Base-by-base conservation (phyloP, 1,284 basidiomycete species). In the Pholiota adiposa region DNA sequence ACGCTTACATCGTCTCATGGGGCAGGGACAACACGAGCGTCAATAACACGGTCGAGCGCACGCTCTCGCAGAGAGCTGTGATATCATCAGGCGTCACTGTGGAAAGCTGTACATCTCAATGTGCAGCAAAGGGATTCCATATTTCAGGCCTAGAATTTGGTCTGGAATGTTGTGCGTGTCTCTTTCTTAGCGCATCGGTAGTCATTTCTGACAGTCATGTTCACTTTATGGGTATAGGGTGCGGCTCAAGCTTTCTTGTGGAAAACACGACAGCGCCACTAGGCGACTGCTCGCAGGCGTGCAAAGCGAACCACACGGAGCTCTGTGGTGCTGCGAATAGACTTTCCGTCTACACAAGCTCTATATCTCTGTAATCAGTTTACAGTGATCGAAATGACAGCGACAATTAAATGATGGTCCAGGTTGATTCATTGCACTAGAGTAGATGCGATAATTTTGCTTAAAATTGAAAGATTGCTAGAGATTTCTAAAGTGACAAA, bases 71-170 rank as follows among this genome's bases (percentile, higher is more conserved):
- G 29, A 43, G 53, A 5, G 41, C 34, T 18, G 54, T 41, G 16
- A 56, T 54, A 33, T 34, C 54, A 18, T 56, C 57, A 34, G 65
- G 64, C 8, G 63, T 58, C n/a, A 67, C 64, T 12, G 53, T 63
- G 27, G 65, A 67, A 51, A 59, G 46, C 6, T 67, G 67, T 23
- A 64, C 62, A 4, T 50, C 52, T 3, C 50, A 50, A 14, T 68
- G 67, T 44, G 58, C 57, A 36, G 48, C 58, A 19, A 59, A 54
- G 11, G 62, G 60, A 12, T 68, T 61, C 43, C 58, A 60, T 27
- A 63, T 64, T 34, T 54, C 64, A 16, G 67, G 65, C 2, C 51
- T 68, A 8, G 67, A 68, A 51, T 65, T 62, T 33, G 67, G 67
- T 16, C 46, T 53, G 11, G 67, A 65, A 51, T 68, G 67, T 49